Conservation (phyloP, 192 early-diverging fungal species). For the Phlyctochytrium arcticum region DNA sequence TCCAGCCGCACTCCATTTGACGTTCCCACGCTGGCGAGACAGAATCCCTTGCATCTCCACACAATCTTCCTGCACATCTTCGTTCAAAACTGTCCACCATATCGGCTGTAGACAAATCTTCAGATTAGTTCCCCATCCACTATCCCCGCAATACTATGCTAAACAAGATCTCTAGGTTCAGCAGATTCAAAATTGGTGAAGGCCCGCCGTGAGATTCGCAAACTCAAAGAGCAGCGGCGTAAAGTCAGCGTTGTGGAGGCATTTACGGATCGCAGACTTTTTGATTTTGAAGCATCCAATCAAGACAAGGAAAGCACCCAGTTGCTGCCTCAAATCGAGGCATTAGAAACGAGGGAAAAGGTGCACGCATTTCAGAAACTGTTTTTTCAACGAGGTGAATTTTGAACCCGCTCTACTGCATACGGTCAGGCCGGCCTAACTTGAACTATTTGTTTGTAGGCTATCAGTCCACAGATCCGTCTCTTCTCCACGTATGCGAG, state of each 20-base stretch:
- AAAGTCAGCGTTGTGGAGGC: conserved; percentile 21
- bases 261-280: neutral
- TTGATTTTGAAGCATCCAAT: conserved; percentile 12
- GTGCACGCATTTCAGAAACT: conserved; percentile 72
- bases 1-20: no score
- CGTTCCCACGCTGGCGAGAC: no score
- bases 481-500: no score
- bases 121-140: neutral
- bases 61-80: no score
- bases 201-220: conserved; percentile 10
- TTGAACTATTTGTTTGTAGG: conserved; percentile 16
- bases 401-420: no score
- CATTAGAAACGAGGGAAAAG: conserved; percentile 56
- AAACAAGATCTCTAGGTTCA: neutral
- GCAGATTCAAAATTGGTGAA: conserved; percentile 16
- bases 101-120: conserved; percentile 3
- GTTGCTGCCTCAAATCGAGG: conserved; percentile 16
- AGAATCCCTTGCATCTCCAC: no score
- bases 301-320: conserved; percentile 7
- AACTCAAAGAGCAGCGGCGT: conserved; percentile 10
- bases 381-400: conserved; percentile 58
- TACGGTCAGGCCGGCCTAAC: no score
- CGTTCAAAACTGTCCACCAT: no score
- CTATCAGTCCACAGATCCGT: no score
- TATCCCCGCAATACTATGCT: neutral